These are phyloP conservation scores for Beauveria scarabaeidicola DNA, from an alignment of 2,329 filamentous ascomycete species.

Conservation along the genomic window DNA sequence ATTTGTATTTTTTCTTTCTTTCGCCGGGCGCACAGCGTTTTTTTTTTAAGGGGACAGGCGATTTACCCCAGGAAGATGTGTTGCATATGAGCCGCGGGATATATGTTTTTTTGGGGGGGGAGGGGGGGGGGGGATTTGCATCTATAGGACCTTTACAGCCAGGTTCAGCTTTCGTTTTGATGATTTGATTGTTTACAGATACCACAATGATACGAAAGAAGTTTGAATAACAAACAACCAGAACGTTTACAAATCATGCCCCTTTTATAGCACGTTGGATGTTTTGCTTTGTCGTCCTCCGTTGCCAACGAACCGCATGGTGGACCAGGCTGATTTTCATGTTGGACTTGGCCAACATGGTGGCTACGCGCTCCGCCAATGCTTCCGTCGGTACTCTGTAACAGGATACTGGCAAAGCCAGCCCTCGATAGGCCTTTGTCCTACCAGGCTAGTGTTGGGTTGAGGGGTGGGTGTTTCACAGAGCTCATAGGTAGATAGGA, in stretches of 20 bases:
- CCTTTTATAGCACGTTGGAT: too few species aligned
- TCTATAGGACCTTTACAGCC: slow-evolving; percentile 1
- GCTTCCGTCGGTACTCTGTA: neutral
- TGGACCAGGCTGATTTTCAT: neutral
- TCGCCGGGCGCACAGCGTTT: neutral
- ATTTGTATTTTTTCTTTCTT: slow-evolving; percentile 2
- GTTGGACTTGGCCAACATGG: neutral
- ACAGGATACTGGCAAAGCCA: neutral
- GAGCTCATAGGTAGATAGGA: neutral
- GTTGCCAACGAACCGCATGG: neutral
- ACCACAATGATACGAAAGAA: slow-evolving; percentile 4
- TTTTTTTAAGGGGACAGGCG: neutral
- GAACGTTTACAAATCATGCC: too few species aligned
- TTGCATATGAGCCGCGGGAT: slow-evolving; percentile 3
- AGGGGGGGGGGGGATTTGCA: neutral
- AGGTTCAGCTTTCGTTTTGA: slow-evolving; percentile 1
- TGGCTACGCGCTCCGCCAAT: neutral
- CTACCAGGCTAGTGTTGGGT: neutral
- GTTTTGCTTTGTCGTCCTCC: neutral
- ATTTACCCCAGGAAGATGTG: neutral
- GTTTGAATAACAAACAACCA: neutral
- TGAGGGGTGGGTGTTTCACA: neutral
- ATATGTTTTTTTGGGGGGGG: neutral
- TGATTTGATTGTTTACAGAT: slow-evolving; percentile 7
- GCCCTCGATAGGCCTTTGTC: neutral